These are phyloP conservation scores for Fraxinus velutina DNA, from an alignment of 305 asterid species.

Conservation along the genomic window DNA sequence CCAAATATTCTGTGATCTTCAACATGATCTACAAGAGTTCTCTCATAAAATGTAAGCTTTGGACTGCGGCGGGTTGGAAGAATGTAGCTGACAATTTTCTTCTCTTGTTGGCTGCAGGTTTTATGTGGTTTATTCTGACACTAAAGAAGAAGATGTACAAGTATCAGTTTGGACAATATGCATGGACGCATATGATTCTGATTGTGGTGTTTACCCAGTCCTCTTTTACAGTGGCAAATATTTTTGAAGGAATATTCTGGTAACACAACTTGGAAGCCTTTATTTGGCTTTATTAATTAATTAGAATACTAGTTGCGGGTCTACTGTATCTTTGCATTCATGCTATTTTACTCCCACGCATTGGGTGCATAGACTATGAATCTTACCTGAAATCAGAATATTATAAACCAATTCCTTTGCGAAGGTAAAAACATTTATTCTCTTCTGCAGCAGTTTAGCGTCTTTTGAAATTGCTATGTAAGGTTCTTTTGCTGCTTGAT, in stretches of 20 bases:
- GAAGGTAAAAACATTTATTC: background rate
- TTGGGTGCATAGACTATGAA: background rate
- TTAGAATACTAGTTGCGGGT: conserved; percentile 4
- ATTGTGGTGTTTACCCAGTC: conserved; percentile 95
- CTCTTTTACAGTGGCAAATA: conserved; percentile 90
- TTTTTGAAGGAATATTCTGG: conserved; percentile 97
- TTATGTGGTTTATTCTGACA: conserved; percentile 94
- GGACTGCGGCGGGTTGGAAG: background rate
- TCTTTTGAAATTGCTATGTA: background rate
- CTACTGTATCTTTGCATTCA: background rate
- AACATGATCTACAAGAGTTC: background rate
- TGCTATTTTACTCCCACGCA: background rate
- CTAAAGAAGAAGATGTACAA: conserved; percentile 95
- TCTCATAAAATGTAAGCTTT: background rate
- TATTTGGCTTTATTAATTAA: conserved; percentile 13
- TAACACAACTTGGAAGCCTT: conserved; percentile 28
- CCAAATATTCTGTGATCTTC: too few species aligned
- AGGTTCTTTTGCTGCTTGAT: conserved; percentile 1
- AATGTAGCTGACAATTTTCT: conserved; percentile 24
- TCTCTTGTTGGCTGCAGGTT: conserved; percentile 54
- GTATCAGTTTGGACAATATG: conserved; percentile 96
- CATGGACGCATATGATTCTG: conserved; percentile 98
- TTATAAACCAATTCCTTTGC: background rate
- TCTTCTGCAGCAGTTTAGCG: background rate
- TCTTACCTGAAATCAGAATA: background rate